Evolutionary conservation across 169 alveolate genomes (phyloP).

Genomic region (Besnoitia besnoiti): DNA sequence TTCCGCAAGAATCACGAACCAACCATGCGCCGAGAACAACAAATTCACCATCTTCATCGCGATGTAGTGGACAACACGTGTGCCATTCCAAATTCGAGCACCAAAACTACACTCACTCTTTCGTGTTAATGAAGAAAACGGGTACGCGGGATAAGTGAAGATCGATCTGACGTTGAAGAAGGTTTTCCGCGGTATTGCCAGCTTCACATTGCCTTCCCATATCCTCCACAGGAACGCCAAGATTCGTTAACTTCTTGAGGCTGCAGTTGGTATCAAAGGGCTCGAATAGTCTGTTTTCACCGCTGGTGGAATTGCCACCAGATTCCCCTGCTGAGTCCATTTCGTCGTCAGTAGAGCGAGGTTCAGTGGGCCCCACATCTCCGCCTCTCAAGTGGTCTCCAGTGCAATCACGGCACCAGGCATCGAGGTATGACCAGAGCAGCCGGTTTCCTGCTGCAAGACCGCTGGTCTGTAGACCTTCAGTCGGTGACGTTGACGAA

Average conservation of each 20-base stretch:
- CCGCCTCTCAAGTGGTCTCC: neutral
- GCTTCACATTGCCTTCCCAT: neutral
- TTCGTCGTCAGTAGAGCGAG: neutral
- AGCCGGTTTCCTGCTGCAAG: neutral
- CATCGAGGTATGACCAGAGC: neutral
- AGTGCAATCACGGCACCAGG: constrained; percentile 5
- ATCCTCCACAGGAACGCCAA: neutral
- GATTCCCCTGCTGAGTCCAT: neutral
- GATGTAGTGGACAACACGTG: too few species aligned
- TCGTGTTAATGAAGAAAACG: neutral
- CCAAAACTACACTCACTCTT: neutral
- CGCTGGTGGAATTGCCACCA: neutral
- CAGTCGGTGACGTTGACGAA: neutral
- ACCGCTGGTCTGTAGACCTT: neutral
- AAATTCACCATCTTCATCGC: too few species aligned
- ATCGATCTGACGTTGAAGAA: constrained; percentile 33
- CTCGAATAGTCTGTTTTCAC: neutral
- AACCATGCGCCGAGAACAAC: too few species aligned
- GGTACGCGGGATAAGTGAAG: neutral
- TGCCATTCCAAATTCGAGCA: too few species aligned
- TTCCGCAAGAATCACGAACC: too few species aligned
- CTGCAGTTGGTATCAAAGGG: constrained; percentile 25
- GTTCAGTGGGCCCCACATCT: neutral
- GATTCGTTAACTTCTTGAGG: neutral
- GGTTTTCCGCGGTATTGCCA: neutral